phyloP scores from a whole-genome alignment of 768 basidiomycete genomes.

The Leccinum boreale region DNA sequence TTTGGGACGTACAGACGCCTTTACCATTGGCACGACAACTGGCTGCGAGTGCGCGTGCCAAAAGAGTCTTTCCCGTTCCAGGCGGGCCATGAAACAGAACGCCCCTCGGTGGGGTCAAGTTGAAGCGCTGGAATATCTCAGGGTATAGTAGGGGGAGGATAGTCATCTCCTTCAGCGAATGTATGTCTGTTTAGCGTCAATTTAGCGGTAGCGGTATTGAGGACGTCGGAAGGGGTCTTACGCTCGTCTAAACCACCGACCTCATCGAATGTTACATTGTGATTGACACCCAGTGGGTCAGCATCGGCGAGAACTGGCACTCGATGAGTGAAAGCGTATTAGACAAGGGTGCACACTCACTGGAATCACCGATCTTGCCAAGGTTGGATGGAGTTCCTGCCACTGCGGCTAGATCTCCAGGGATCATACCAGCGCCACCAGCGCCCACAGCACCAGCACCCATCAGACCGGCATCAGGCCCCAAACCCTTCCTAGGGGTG shows the following conservation, averaged over 20 bases:
- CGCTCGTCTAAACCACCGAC: constrained; percentile 95
- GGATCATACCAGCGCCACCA: constrained; percentile 54
- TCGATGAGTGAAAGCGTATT: constrained; percentile 11
- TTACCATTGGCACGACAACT: constrained; percentile 85
- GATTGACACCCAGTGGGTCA: constrained; percentile 92
- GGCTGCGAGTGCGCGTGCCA: constrained; percentile 92
- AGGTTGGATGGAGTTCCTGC: constrained; percentile 82
- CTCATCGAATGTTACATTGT: constrained; percentile 93
- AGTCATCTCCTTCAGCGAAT: constrained; percentile 98
- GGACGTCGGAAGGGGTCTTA: constrained; percentile 34
- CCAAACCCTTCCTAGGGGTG: constrained; percentile 67
- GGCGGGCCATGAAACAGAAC: constrained; percentile 98
- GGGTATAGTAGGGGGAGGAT: constrained; percentile 92
- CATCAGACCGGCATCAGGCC: constrained; percentile 50
- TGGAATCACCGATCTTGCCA: constrained; percentile 79
- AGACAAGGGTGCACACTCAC: constrained; percentile 36
- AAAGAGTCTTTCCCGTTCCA: constrained; percentile 95
- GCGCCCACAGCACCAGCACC: constrained; percentile 44
- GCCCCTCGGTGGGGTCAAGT: constrained; percentile 91
- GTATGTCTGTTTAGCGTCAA: constrained; percentile 63
- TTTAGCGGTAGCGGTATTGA: neutral
- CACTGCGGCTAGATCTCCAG: constrained; percentile 54
- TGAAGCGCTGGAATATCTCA: constrained; percentile 93
- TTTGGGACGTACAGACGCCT: constrained; percentile 70
- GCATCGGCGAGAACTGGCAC: constrained; percentile 81